A percentile compares a stretch with the other conserved stretches of the same genome.
These are phyloP conservation scores for Asterochloris erici DNA, from an alignment of 139 green algal species.

Conservation along the genomic window DNA sequence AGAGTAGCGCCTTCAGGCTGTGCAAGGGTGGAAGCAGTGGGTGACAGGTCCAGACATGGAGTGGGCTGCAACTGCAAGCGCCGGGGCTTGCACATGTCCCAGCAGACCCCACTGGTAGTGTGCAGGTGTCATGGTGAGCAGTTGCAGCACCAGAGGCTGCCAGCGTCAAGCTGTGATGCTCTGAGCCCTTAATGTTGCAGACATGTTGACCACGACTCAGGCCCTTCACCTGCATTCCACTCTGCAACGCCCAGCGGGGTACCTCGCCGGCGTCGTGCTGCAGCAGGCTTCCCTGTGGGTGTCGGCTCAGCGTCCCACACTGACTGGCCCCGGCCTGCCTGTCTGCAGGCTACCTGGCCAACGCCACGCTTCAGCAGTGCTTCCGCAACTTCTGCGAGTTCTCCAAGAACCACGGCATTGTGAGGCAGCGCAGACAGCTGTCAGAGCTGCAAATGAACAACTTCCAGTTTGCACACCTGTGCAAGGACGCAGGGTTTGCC, in stretches of 20 bases:
- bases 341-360: slow-evolving; percentile 1
- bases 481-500: slow-evolving; percentile 19
- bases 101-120: too few relatives aligned
- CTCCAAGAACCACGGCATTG: slow-evolving; percentile 17
- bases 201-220: background rate
- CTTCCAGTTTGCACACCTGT: slow-evolving; percentile 18
- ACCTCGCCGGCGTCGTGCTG: background rate
- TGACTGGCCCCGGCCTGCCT: background rate
- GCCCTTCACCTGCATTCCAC: background rate
- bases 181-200: background rate
- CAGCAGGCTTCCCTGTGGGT: background rate
- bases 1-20: too few relatives aligned
- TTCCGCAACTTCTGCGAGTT: slow-evolving; percentile 21
- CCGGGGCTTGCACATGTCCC: too few relatives aligned
- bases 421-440: background rate
- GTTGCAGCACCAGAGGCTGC: too few relatives aligned
- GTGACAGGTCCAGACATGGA: too few relatives aligned
- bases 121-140: too few relatives aligned
- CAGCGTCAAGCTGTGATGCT: background rate
- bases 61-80: too few relatives aligned
- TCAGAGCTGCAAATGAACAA: slow-evolving; percentile 10
- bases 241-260: background rate
- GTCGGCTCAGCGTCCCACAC: background rate
- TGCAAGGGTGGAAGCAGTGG: too few relatives aligned
- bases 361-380: slow-evolving; percentile 7